Evolutionary conservation across 257 asterid species (phyloP).

Genomic region (Penstemon davidsonii): DNA sequence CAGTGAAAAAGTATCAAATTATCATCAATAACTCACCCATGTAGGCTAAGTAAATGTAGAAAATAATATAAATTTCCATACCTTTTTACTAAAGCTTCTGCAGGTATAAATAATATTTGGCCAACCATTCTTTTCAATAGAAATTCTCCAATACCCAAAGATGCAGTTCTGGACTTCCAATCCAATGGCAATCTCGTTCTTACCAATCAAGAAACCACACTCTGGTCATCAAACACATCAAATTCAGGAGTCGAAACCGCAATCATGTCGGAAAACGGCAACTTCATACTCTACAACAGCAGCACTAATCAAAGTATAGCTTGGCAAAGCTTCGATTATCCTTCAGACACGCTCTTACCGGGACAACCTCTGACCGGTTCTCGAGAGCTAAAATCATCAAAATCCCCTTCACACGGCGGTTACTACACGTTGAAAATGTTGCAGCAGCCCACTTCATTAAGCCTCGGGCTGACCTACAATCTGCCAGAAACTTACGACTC

Average conservation of each 20-base stretch:
- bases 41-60: too few relatives aligned
- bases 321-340: constrained; percentile 83
- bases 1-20: too few relatives aligned
- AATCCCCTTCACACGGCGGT: constrained; percentile 52
- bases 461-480: constrained; percentile 71
- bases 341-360: constrained; percentile 85
- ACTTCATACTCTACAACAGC: constrained; percentile 51
- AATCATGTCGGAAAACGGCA: constrained; percentile 68
- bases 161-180: constrained; percentile 66
- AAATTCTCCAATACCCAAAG: constrained; percentile 76
- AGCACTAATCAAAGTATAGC: constrained; percentile 33
- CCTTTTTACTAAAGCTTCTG: constrained; percentile 49
- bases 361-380: constrained; percentile 70
- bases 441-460: constrained; percentile 70
- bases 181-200: constrained; percentile 64
- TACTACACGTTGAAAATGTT: constrained; percentile 78
- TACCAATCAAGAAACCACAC: constrained; percentile 40
- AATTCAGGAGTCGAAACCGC: constrained; percentile 46
- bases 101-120: constrained; percentile 43
- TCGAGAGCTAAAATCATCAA: constrained; percentile 59
- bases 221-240: constrained; percentile 86
- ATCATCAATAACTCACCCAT: too few relatives aligned
- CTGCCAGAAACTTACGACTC: constrained; percentile 41
- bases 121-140: constrained; percentile 71
- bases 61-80: constrained; percentile 18